Percentiles rank a stretch among this genome's conserved stretches.
phyloP scores from a whole-genome alignment of 257 asterid species.

The Pogostemon cablin region DNA sequence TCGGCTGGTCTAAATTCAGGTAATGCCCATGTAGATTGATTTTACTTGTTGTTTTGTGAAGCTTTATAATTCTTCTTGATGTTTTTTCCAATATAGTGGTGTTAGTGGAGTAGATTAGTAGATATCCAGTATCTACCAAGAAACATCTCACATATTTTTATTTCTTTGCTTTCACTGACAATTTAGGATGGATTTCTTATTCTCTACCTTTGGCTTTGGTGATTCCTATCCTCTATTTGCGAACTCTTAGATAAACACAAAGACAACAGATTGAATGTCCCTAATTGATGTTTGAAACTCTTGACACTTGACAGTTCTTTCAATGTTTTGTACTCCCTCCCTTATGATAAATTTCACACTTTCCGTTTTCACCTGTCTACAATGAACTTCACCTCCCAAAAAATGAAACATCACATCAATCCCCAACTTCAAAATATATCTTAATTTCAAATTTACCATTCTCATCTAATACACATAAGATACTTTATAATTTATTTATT shows the following conservation, averaged over 20 bases:
- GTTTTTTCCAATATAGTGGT: not conserved
- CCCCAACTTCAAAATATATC: too few relatives aligned
- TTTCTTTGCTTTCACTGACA: not conserved
- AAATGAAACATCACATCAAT: too few relatives aligned
- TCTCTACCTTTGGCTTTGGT: not conserved
- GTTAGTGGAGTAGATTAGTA: not conserved
- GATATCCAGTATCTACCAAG: not conserved
- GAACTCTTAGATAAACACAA: not conserved
- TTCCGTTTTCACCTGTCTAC: too few relatives aligned
- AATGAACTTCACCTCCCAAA: too few relatives aligned
- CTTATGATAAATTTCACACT: too few relatives aligned
- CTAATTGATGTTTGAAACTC: not conserved
- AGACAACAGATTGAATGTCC: not conserved
- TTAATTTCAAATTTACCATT: too few relatives aligned
- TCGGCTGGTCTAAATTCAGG: constrained; percentile 92
- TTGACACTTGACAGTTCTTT: not conserved
- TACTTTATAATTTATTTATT: too few relatives aligned
- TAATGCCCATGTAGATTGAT: constrained; percentile 1
- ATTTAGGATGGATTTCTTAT: constrained; percentile 2
- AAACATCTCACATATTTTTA: not conserved
- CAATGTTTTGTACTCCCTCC: too few relatives aligned
- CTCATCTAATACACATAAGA: too few relatives aligned
- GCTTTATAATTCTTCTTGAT: not conserved
- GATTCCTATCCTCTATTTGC: constrained; percentile 1
- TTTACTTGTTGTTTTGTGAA: not conserved